Evolutionary conservation across 208 protist species (phyloP).

Genomic region (Acanthamoeba comandoni): DNA sequence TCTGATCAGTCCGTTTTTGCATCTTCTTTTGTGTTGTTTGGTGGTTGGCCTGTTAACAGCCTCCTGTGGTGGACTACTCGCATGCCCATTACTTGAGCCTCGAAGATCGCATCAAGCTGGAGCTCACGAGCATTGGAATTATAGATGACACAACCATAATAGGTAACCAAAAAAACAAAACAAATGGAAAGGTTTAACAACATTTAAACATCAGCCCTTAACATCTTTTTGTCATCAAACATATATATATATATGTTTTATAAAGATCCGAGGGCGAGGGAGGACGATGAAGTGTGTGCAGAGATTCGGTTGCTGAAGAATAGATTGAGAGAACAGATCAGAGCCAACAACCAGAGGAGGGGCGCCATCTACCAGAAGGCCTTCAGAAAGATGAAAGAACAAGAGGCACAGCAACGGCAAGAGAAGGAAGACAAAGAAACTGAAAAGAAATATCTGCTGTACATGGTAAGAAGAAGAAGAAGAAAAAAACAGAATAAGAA

Average conservation of each 20-base stretch:
- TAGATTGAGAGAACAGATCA: slow-evolving; percentile 23
- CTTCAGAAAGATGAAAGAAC: slow-evolving; percentile 25
- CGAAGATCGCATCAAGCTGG: slow-evolving; percentile 23
- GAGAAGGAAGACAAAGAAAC: slow-evolving; percentile 4
- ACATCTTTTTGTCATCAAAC: too few species aligned
- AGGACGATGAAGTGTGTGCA: slow-evolving; percentile 64
- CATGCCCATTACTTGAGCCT: slow-evolving; percentile 33
- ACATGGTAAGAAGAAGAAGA: too few species aligned
- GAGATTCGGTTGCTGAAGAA: slow-evolving; percentile 24
- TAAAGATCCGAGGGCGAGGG: slow-evolving; percentile 16
- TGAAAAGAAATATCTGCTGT: slow-evolving; percentile 9
- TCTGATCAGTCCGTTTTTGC: too few species aligned
- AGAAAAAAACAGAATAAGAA: too few species aligned
- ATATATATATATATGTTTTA: too few species aligned
- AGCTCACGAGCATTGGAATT: slow-evolving; percentile 32
- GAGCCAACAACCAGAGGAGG: slow-evolving; percentile 17
- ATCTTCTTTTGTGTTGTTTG: too few species aligned
- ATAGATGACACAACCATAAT: neutral
- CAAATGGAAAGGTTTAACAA: neutral
- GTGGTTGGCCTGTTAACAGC: too few species aligned
- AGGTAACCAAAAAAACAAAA: neutral
- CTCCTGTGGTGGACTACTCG: slow-evolving; percentile 25
- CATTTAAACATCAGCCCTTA: too few species aligned
- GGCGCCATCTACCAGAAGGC: slow-evolving; percentile 9
- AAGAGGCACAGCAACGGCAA: slow-evolving; percentile 11